Base-by-base conservation (phyloP, 495 filamentous ascomycete species). In the Aspergillus conjunctus region DNA sequence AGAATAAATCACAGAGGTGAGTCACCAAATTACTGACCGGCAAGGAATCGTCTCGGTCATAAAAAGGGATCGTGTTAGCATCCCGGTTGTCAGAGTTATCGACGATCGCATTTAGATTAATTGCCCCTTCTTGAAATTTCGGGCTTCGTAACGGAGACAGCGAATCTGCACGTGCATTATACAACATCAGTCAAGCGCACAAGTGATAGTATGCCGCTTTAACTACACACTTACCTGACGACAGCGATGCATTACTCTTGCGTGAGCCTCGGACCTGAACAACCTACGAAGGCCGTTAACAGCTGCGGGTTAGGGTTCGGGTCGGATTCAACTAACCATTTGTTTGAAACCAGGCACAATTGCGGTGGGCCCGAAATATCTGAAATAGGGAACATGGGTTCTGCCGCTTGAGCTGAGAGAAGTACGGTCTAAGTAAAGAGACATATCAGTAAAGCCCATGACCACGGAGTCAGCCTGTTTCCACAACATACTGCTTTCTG, bases 311-410 rank as follows among this genome's bases (percentile, higher is more conserved):
- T 30, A 6, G 14, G 14, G 5, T 49, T 44, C 55, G 18, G 18
- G 12, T 48, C 21, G 15, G 21, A 4, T 39, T 9, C n/a, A 43
- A 26, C 64, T 4, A 60, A 94, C 88, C 88, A 93, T 92, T 68
- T 93, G 89, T 71, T 93, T 95, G 73, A 91, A 93, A n/a, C 91
- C 91, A 3, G 91, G 91, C 37, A 93, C 89, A 65, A 95, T 95
- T 58, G 91, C 91, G 3, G 91, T 95, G 1, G 90, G 90, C 0
- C 91, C 91, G 68, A 93, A 93, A 68, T 93, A 95, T 46, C 91
- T 78, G 70, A 93, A 95, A 69, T 92, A 95, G 2, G 91, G 91
- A 56, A 93, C 88, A 54, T 90, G 88, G 62, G 88, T 77, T 77
- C 87, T 71, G 53, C 66, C 67, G 11, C 60, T 62, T 21, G 75